Evolutionary conservation across 1,284 basidiomycete species (phyloP).

Genomic region (Rhodotorula sp.): DNA sequence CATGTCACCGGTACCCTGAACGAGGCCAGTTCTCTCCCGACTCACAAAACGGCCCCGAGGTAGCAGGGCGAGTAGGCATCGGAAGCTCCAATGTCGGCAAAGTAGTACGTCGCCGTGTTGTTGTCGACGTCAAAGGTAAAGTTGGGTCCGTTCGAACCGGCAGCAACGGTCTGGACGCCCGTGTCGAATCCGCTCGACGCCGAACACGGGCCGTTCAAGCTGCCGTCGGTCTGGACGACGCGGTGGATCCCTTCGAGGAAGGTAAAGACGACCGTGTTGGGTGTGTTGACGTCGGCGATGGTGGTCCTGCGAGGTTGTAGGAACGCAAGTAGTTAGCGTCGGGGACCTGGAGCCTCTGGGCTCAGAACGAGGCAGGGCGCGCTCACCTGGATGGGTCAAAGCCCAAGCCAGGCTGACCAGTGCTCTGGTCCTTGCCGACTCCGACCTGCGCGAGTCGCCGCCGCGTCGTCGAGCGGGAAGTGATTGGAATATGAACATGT

Average conservation of each 20-base stretch:
- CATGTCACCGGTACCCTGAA: background rate
- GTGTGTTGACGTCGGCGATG: background rate
- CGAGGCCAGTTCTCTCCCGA: background rate
- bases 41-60: conserved; percentile 34
- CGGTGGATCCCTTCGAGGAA: conserved; percentile 13
- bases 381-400: conserved; percentile 19
- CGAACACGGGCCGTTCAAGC: conserved; percentile 12
- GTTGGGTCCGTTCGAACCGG: conserved; percentile 7
- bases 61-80: conserved; percentile 21
- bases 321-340: background rate
- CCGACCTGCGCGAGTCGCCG: background rate
- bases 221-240: conserved; percentile 13
- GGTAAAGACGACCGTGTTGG: background rate
- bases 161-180: conserved; percentile 7
- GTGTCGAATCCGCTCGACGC: conserved; percentile 13
- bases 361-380: background rate
- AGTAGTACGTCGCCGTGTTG: conserved; percentile 20
- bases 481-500: no score
- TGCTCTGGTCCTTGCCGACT: conserved; percentile 10
- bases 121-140: conserved; percentile 14
- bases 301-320: background rate
- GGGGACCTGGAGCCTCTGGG: no score
- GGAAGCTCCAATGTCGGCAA: conserved; percentile 21
- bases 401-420: conserved; percentile 6
- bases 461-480: no score